phyloP scores from a whole-genome alignment of 1,139 yeast species.

The Pichia sp. region DNA sequence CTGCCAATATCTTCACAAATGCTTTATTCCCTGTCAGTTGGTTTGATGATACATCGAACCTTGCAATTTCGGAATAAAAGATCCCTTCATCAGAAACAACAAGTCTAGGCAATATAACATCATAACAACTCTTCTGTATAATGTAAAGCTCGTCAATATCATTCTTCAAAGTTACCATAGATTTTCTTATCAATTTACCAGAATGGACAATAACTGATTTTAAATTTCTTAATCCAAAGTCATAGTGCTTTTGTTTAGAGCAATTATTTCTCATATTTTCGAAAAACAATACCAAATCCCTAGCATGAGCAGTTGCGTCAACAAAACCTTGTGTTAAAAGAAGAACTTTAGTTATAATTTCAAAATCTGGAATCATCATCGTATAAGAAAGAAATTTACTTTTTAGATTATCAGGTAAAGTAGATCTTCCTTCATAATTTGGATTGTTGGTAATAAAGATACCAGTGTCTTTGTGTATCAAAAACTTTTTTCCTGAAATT shows the following conservation, averaged over 20 bases:
- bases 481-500: conserved; percentile 42
- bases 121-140: conserved; percentile 49
- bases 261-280: conserved; percentile 34
- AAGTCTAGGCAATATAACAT: conserved; percentile 62
- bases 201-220: conserved; percentile 60
- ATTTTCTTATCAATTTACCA: conserved; percentile 42
- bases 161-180: conserved; percentile 3
- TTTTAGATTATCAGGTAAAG: conserved; percentile 80
- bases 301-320: conserved; percentile 43
- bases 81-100: conserved; percentile 43
- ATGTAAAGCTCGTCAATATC: conserved; percentile 35
- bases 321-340: conserved; percentile 68
- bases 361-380: conserved; percentile 68
- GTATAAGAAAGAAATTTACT: conserved; percentile 72
- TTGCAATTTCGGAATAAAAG: conserved; percentile 30
- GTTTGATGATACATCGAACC: conserved; percentile 23
- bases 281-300: conserved; percentile 53
- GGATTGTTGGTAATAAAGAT: conserved; percentile 92
- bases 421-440: conserved; percentile 75
- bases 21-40: conserved; percentile 2
- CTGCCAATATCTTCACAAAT: neutral
- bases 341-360: conserved; percentile 64
- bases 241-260: conserved; percentile 69
- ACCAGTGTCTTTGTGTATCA: conserved; percentile 53
- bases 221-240: conserved; percentile 81